Evolutionary conservation across 129 eudicot species (phyloP).

Genomic region (Daucus carota): DNA sequence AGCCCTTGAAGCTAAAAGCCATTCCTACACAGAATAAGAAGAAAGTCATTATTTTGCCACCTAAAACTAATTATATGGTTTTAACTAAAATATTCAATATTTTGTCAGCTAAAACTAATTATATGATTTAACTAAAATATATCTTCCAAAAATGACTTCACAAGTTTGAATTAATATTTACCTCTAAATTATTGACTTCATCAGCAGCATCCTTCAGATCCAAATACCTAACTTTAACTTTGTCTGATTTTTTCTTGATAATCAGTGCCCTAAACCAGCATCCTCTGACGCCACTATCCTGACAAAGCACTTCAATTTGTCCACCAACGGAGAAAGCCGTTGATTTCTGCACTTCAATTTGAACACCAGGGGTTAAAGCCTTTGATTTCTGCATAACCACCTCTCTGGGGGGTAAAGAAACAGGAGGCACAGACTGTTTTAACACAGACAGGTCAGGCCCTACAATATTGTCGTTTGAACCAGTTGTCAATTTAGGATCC

Average conservation of each 20-base stretch:
- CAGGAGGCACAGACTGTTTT: constrained; percentile 8
- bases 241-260: constrained; percentile 57
- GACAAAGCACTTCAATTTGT: constrained; percentile 71
- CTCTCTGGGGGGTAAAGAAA: constrained; percentile 1
- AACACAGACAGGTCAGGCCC: not conserved
- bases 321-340: constrained; percentile 37
- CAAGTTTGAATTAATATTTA: constrained; percentile 13
- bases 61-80: not conserved
- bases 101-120: not conserved
- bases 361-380: constrained; percentile 38
- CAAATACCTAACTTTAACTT: constrained; percentile 62
- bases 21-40: constrained; percentile 44
- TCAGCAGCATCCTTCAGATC: constrained; percentile 72
- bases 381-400: constrained; percentile 7
- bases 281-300: constrained; percentile 91
- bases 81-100: not conserved
- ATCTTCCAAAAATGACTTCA: not conserved
- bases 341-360: constrained; percentile 37
- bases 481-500: constrained; percentile 1
- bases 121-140: not conserved
- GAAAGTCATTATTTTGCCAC: not conserved
- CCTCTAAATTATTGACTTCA: constrained; percentile 65
- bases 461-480: constrained; percentile 7
- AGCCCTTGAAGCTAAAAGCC: constrained; percentile 56
- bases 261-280: constrained; percentile 78